phyloP scores from a whole-genome alignment of 495 filamentous ascomycete genomes.

The Amniculicola lignicola region DNA sequence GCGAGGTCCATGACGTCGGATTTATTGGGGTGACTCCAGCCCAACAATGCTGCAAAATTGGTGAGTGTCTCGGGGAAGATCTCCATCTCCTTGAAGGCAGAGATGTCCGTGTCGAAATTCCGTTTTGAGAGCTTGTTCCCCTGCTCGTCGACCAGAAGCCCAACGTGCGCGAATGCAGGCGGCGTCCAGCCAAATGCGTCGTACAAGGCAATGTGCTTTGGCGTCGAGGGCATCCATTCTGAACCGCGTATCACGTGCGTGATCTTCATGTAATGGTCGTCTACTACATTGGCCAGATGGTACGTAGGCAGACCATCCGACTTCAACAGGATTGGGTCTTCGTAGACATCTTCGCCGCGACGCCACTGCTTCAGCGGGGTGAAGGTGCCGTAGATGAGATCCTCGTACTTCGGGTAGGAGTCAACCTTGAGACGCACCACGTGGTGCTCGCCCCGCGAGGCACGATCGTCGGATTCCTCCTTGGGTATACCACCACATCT shows the following conservation, averaged over 20 bases:
- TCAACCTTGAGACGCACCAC: slow-evolving; percentile 72
- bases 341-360: slow-evolving; percentile 52
- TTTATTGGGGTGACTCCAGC: slow-evolving; percentile 69
- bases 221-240: slow-evolving; percentile 94
- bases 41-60: slow-evolving; percentile 82
- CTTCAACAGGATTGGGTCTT: slow-evolving; percentile 84
- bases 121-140: slow-evolving; percentile 90
- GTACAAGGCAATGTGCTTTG: slow-evolving; percentile 83
- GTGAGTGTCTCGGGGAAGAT: slow-evolving; percentile 70
- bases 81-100: slow-evolving; percentile 62
- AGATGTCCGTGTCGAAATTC: slow-evolving; percentile 66
- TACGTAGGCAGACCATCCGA: slow-evolving; percentile 91
- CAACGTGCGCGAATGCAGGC: slow-evolving; percentile 83
- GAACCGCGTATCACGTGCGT: slow-evolving; percentile 90
- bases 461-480: slow-evolving; percentile 66
- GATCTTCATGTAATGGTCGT: slow-evolving; percentile 91
- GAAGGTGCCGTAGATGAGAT: slow-evolving; percentile 67
- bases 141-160: slow-evolving; percentile 70
- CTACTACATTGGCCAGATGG: slow-evolving; percentile 94
- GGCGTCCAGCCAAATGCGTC: slow-evolving; percentile 83
- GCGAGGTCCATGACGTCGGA: slow-evolving; percentile 62
- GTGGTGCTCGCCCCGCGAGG: slow-evolving; percentile 64
- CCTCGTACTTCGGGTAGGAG: slow-evolving; percentile 58
- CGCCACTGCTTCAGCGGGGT: slow-evolving; percentile 42
- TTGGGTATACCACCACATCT: slow-evolving; percentile 64